Evolutionary conservation across 2,329 filamentous ascomycete genomes (phyloP), one percentile per base, ranked within the genome.

Genomic region (Talaromyces piceae): DNA sequence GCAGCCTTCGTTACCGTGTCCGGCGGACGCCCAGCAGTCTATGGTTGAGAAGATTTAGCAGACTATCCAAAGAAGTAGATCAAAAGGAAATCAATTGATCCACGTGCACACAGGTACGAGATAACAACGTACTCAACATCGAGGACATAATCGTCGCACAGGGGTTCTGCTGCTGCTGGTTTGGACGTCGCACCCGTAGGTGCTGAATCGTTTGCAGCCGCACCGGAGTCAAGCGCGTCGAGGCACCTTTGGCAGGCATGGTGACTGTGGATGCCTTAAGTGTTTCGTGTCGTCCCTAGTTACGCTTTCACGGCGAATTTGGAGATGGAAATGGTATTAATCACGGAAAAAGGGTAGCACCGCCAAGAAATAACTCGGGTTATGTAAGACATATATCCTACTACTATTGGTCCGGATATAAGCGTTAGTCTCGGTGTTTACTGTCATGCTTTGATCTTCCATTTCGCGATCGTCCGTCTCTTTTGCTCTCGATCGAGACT

Each of bases 111-210:
- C 18, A 47, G 20, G n/a, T n/a, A 20, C 23, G 3, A 4, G 8
- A 67, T 75, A 47, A 4, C 4, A 7, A 67, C 75, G 47, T 78
- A 86, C 83, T 82, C 61, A 86, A 67, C 60, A 86, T 80, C 48
- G 80, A 78, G 47, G 77, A 77, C 84, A 88, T 87, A 41, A 83
- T 73, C 13, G 77, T 76, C 46, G 84, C 65, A 62, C 84, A 88
- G 49, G 83, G 80, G 64, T 85, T 86, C 56, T 71, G 69, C 61
- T 82, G 77, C 57, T 78, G 71, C 50, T 78, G 74, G 61, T 86
- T 82, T 46, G 84, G 83, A 58, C 78, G 75, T 58, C 80, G 78
- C 46, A 88, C 77, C 60, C 81, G 80, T 52, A 88, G 77, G 63
- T 83, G 66, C 50, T 66, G 61, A 55, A 75, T 71, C 52, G 71